Base-by-base conservation (phyloP, 2,329 filamentous ascomycete species). In the Calonectria fujianensis region DNA sequence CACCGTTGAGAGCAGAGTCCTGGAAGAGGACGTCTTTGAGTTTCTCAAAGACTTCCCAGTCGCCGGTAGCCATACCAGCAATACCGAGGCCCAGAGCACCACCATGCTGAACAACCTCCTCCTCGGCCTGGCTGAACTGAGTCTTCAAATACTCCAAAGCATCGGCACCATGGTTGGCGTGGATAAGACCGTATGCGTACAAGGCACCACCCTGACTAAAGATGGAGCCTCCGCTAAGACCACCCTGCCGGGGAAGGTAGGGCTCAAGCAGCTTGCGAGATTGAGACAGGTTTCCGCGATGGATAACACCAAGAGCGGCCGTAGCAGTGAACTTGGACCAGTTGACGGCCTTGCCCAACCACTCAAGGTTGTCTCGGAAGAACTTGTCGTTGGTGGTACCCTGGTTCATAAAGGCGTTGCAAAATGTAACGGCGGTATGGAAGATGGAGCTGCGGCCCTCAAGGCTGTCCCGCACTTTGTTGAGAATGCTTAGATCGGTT, bases 301-400 rank as follows among this genome's bases (percentile, higher is more conserved):
- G 97, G 76, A 99, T 98, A 67, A 98, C 97, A 85, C 97, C 97
- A 8, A 99, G 89, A 10, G 97, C 97, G 72, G 97, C 97, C 6
- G 97, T 99, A 18, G 97, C 97, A 0, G 97, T 98, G 84, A 99
- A 99, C 85, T 99, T 99, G 75, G 96, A 98, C 97, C 97, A 99
- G 88, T 99, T 99, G 63, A 98, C 96, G 32, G 97, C 97, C 88
- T 98, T 99, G 75, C 96, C 96, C 4, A 99, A 88, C 97, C 97
- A 99, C 79, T 99, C 97, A 31, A 99, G 87, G 83, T 99, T 99
- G 82, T 98, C 96, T 10, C 97, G 92, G 92, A 99, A 98, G 88
- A 99, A 99, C 82, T 96, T 97, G 87, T 99, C 97, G 81, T 98
- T 97, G 0, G 96, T 98, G 0, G 97, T 99, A 74, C 97, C 97